A percentile compares a stretch with the other conserved stretches of the same genome.
Evolutionary conservation across 1,284 basidiomycete genomes (phyloP).

Genomic region (Mixia osmundae): DNA sequence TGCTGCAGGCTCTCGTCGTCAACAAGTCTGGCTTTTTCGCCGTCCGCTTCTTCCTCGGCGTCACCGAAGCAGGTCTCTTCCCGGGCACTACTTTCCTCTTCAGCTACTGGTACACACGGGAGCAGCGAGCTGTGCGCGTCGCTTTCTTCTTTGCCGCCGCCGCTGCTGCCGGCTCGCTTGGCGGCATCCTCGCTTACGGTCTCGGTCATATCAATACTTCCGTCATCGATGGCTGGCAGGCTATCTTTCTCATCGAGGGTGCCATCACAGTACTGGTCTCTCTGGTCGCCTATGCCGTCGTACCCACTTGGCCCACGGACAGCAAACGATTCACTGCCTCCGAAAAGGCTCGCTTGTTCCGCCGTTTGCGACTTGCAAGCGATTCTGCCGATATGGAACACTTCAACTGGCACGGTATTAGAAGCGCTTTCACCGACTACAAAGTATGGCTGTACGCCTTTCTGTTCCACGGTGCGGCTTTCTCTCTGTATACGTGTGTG

Average conservation of each 20-base stretch:
- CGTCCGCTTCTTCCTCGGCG: constrained; percentile 19
- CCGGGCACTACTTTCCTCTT: constrained; percentile 4
- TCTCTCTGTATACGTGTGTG: constrained; percentile 18
- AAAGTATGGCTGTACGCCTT: constrained; percentile 40
- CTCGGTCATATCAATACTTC: constrained; percentile 24
- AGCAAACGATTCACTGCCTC: neutral
- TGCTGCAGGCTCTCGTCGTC: constrained; percentile 28
- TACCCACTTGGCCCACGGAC: constrained; percentile 33
- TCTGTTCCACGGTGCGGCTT: constrained; percentile 39
- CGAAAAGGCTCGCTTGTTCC: constrained; percentile 5
- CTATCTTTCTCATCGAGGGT: constrained; percentile 36
- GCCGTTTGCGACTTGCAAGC: constrained; percentile 30
- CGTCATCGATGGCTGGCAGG: constrained; percentile 26
- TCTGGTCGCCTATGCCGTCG: constrained; percentile 31
- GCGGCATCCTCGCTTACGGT: constrained; percentile 22
- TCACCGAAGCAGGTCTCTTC: constrained; percentile 14
- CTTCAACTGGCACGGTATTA: constrained; percentile 21
- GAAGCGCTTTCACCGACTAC: constrained; percentile 32
- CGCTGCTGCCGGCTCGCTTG: constrained; percentile 13
- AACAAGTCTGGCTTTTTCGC: constrained; percentile 37
- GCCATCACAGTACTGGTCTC: constrained; percentile 30
- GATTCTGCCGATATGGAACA: constrained; percentile 28
- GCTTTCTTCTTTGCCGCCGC: constrained; percentile 45
- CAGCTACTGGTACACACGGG: constrained; percentile 18
- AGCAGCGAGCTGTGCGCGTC: constrained; percentile 35